Percentiles rank a stretch among this genome's conserved stretches.
These are phyloP conservation scores for Tylopilus balloui DNA, from an alignment of 768 basidiomycete species.

Conservation along the genomic window DNA sequence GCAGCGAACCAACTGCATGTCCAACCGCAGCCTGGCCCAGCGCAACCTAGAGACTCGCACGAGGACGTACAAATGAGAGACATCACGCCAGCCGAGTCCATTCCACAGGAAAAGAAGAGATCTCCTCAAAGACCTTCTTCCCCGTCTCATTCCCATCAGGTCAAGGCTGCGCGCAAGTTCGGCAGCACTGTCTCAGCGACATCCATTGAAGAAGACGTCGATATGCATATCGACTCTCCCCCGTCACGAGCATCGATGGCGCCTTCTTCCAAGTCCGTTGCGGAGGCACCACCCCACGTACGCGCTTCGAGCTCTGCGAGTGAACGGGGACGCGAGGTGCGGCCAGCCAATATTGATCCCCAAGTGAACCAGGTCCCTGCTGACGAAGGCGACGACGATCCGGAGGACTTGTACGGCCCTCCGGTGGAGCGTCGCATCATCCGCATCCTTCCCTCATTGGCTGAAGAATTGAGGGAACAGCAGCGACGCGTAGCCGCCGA, in stretches of 20 bases:
- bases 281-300: background rate
- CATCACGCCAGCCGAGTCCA: background rate
- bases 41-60: background rate
- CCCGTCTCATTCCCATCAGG: background rate
- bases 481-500: slow-evolving; percentile 10
- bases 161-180: background rate
- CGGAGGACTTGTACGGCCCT: slow-evolving; percentile 28
- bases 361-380: background rate
- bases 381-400: slow-evolving; percentile 16
- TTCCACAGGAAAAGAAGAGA: background rate
- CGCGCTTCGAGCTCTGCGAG: background rate
- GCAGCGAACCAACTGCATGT: background rate
- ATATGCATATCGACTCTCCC: slow-evolving; percentile 12
- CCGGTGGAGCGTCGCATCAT: slow-evolving; percentile 24
- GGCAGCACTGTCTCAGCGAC: background rate
- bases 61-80: slow-evolving; percentile 8
- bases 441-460: slow-evolving; percentile 25
- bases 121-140: background rate
- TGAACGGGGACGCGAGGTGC: background rate
- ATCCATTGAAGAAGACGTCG: slow-evolving; percentile 8
- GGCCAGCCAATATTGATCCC: background rate
- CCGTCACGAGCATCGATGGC: background rate
- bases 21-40: background rate
- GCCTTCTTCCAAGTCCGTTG: background rate
- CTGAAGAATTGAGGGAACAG: slow-evolving; percentile 25